Conservation (phyloP, 23 red algal species). For the Gracilaria vermiculophylla region DNA sequence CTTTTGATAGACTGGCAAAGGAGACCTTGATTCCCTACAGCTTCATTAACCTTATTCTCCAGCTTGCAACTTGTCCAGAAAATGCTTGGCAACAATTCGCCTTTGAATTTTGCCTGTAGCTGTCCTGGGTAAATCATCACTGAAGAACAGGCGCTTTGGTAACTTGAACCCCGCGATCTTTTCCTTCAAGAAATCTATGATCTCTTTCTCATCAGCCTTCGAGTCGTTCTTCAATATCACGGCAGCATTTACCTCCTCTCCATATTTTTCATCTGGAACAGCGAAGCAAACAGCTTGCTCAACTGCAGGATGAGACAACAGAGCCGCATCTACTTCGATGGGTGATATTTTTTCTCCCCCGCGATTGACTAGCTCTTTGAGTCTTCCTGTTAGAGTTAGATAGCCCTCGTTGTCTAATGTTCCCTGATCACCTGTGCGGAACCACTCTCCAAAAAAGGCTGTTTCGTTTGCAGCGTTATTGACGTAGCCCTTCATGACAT, state of each 20-base stretch:
- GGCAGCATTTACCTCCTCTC: conserved; percentile 87
- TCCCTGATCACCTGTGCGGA: conserved; percentile 97
- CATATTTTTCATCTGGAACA: conserved; percentile 90
- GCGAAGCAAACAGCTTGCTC: conserved; percentile 89
- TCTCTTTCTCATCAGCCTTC: conserved; percentile 29
- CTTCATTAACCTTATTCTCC: not conserved
- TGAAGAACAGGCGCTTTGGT: conserved; percentile 80
- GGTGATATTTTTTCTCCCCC: conserved; percentile 98
- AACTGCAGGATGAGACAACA: conserved; percentile 69
- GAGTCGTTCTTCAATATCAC: conserved; percentile 71
- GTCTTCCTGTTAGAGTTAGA: conserved; percentile 80
- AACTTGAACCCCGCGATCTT: conserved; percentile 84
- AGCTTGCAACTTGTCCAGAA: conserved; percentile 47
- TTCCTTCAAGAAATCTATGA: conserved; percentile 53
- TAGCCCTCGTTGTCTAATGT: conserved; percentile 84
- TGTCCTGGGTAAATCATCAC: conserved; percentile 69
- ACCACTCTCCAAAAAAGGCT: conserved; percentile 85
- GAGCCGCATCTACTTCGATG: conserved; percentile 80
- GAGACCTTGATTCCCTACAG: too few relatives aligned
- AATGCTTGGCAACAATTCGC: conserved; percentile 75
- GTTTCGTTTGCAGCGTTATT: conserved; percentile 80
- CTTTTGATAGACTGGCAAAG: too few relatives aligned
- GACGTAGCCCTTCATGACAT: conserved; percentile 83
- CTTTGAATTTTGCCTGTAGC: conserved; percentile 90
- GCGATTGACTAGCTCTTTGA: conserved; percentile 98